Base-by-base conservation (phyloP, 495 filamentous ascomycete species). In the Neurospora sp. region DNA sequence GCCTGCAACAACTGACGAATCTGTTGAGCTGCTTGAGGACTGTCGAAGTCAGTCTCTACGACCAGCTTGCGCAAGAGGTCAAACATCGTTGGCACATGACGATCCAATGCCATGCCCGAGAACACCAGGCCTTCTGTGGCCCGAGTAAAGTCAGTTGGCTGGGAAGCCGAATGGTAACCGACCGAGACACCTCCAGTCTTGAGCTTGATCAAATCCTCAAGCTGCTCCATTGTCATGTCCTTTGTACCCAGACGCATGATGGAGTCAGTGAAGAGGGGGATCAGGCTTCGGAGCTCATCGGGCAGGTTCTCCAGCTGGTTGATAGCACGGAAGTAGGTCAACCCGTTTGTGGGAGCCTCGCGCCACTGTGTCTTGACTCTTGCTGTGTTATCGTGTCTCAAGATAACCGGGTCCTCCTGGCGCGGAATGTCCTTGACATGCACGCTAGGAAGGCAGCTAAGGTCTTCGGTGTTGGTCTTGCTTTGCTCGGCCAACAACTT, bases 311-410 rank as follows among this genome's bases (percentile, higher is more conserved):
- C 85, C 71, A 98, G 88, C 2, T 86, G 84, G 76, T 95, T 93
- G 79, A 97, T 86, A 9, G 93, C 95, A 78, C 93, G 91, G 83
- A 99, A 97, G 81, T 99, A 99, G 2, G 96, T 98, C 70, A 99
- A 81, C 3, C 96, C 96, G 78, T 99, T 98, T 1, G 96, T 99
- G 39, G 92, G 92, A 17, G 94, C 93, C 79, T 94, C 93, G 62
- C 92, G 91, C 93, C 94, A 96, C 71, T 98, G 92, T 37, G 97
- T 88, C 40, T 91, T 90, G 31, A 91, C 86, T 59, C 88, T 85
- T 39, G 89, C 88, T 19, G 92, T 79, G n/a, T 82, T 84, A 34
- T 90, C 90, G 74, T 94, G 88, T 45, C 91, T 87, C 38, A 97
- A 77, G 69, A 89, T 82, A 70, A 92, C 90, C 59, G 83, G 87